Conservation (phyloP, 495 filamentous ascomycete species). For the Parachaetomium inaequale region DNA sequence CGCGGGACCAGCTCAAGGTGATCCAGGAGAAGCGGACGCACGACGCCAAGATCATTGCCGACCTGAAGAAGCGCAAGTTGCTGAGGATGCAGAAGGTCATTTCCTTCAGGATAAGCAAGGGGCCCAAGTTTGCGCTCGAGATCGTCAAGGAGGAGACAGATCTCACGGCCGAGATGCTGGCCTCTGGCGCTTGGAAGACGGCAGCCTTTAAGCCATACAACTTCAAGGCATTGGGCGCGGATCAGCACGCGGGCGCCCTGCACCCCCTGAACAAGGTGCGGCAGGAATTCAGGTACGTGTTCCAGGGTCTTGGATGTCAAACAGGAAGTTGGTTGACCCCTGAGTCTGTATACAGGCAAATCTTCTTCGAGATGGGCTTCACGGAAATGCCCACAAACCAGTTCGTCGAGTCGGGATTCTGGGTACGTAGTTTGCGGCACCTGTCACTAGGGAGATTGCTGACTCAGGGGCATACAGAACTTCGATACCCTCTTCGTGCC, state of each 20-base stretch:
- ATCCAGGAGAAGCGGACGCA: constrained; percentile 66
- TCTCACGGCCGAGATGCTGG: constrained; percentile 88
- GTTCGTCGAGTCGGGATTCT: constrained; percentile 94
- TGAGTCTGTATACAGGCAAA: constrained; percentile 53
- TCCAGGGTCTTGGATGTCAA: not conserved
- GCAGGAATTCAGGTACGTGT: constrained; percentile 63
- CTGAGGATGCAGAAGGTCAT: constrained; percentile 78
- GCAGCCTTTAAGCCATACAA: constrained; percentile 94
- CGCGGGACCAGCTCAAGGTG: constrained; percentile 64
- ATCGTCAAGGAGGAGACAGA: constrained; percentile 93
- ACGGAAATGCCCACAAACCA: constrained; percentile 77
- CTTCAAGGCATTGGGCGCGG: constrained; percentile 84
- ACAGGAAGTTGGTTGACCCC: not conserved
- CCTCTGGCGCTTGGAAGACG: constrained; percentile 75
- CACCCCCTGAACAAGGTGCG: constrained; percentile 95
- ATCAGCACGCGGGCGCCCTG: constrained; percentile 74
- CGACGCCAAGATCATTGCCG: constrained; percentile 67
- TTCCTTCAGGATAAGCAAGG: constrained; percentile 76
- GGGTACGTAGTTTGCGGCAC: constrained; percentile 30
- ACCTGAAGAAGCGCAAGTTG: constrained; percentile 87
- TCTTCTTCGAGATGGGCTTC: constrained; percentile 94
- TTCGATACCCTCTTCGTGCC: constrained; percentile 96
- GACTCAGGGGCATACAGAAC: constrained; percentile 46
- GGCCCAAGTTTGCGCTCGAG: constrained; percentile 77
- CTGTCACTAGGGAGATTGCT: constrained; percentile 64